Evolutionary conservation across 2,329 filamentous ascomycete species (phyloP), one percentile per base, ranked within the genome.

Genomic region (Domatiomyces globalis): DNA sequence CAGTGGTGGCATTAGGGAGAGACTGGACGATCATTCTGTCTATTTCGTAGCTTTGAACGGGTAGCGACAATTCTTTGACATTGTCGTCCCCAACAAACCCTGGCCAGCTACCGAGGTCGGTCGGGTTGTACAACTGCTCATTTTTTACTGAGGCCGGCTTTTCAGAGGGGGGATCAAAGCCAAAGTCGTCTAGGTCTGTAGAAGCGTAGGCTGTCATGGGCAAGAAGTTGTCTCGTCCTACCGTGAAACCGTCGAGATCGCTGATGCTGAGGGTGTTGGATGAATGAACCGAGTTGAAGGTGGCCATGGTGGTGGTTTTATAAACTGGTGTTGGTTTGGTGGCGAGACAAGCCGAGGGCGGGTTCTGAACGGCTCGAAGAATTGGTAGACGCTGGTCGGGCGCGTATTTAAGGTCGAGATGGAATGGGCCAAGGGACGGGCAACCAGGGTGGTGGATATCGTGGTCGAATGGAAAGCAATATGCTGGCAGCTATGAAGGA

Each of bases 121-220:
- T 54, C 10, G 58, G 58, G 27, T 54, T 61, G 50, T 57, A 59
- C n/a, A 51, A 48, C 18, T 59, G 54, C 48, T 58, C 52, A 33
- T 49, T 52, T 48, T 49, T 51, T 7, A 46, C 18, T 22, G 49
- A 39, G 18, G 52, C 42, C 42, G 43, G 17, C 49, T 56, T 56
- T 12, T 49, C n/a, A 20, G 45, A 29, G 3, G 56, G 54, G 5
- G 58, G 58, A 45, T 61, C 58, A 39, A 61, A 61, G 42, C 58
- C 58, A 52, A 61, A 61, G 48, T 59, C 54, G 42, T 59, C 58
- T 20, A 55, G 51, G 39, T 53, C 49, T 12, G 43, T n/a, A 25
- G 54, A 44, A 3, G 45, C 44, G 20, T 50, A 56, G 42, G 15
- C 44, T 20, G 43, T 43, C 9, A 27, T 27, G 45, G 52, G 39